Evolutionary conservation across 2,329 filamentous ascomycete species (phyloP).

Genomic region (Fusarium sp.): DNA sequence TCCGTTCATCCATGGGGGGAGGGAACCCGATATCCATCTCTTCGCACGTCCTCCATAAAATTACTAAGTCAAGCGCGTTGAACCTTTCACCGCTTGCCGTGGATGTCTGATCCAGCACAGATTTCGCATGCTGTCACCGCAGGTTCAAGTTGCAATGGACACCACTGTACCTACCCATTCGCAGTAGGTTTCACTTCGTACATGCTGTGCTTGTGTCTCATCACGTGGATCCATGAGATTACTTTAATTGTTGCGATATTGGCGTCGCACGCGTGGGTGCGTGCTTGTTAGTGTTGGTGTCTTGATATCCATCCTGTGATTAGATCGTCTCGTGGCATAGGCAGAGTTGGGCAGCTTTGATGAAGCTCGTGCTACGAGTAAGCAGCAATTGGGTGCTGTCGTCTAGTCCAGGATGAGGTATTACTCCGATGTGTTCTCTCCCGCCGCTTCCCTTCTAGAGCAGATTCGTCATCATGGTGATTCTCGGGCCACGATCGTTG

Average conservation of each 20-base stretch:
- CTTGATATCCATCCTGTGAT: not conserved
- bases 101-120: constrained; percentile 5
- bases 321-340: not conserved
- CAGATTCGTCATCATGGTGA: constrained; percentile 11
- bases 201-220: constrained; percentile 25
- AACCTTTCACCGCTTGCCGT: constrained; percentile 19
- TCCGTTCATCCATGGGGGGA: not conserved
- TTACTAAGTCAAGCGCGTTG: not conserved
- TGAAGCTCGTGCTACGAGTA: not conserved
- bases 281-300: not conserved
- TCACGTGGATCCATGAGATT: not conserved
- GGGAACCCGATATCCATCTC: not conserved
- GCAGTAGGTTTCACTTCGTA: constrained; percentile 26
- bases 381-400: not conserved
- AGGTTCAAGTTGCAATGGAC: not conserved
- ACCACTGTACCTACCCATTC: not conserved
- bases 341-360: not conserved
- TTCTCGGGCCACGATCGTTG: constrained; percentile 25
- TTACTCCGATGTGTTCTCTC: not conserved
- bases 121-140: not conserved
- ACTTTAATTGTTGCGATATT: constrained; percentile 12
- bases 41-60: not conserved
- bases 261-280: not conserved
- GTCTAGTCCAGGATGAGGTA: constrained; percentile 7
- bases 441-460: not conserved